Base-by-base conservation (phyloP, 2,329 filamentous ascomycete species). In the Calonectria montana region DNA sequence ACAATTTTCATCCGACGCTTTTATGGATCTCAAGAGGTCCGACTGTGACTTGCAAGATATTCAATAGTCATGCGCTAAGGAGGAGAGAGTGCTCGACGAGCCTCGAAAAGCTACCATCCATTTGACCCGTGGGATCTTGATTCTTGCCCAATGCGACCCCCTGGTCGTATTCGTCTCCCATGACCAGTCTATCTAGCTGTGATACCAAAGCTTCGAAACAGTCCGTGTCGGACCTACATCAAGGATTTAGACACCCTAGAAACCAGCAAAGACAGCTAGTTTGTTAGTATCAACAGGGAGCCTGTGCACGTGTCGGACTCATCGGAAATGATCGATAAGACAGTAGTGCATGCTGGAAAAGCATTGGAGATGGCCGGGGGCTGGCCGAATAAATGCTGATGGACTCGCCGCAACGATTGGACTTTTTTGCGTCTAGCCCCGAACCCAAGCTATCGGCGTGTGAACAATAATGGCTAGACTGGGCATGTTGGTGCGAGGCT, bases 1-100 rank as follows among this genome's bases (percentile, higher is more conserved):
- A 67, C 65, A 67, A 47, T 21, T 67, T 67, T 31, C 29, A 53
- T 57, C 37, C 55, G 48, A 66, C 63, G 45, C 31, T 39, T 50
- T 29, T 21, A 13, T 31, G 61, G 61, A 25, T 48, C 62, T 65
- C 23, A 8, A 50, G 45, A 23, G 10, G 10, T 25, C 31, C 12
- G 53, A 37, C 53, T 57, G 31, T 57, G 53, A 57, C 53, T 57
- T 57, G 53, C 29, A 57, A 57, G 53, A 57, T 31, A n/a, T 31
- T 57, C 7, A 18, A 43, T 43, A 23, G 53, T 31, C 29, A 35
- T 37, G 53, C 45, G 61, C 61, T 47, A 63, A 47, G 41, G 25
- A n/a, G 31, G 31, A 35, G 31, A 29, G 39, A 27, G 25, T 64
- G 43, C 41, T 47, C 18, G 27, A 47, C 37, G 43, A 64, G 43